A percentile compares a stretch with the other conserved stretches of the same genome.
phyloP scores from a whole-genome alignment of 2,329 filamentous ascomycete genomes.

The Aureobasidium vineae region DNA sequence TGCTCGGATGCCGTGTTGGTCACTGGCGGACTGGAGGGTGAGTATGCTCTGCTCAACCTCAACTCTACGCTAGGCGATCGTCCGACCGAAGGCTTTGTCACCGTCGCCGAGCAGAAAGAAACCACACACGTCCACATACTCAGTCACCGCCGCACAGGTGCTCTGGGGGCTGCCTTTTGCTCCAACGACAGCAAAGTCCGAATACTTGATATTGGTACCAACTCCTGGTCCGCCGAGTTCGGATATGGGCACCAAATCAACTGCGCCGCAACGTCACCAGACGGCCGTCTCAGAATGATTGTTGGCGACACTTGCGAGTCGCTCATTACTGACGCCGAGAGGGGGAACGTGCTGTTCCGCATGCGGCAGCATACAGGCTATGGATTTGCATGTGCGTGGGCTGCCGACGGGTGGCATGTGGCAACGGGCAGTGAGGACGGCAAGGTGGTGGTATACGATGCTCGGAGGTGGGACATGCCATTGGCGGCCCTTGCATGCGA shows the following conservation, averaged over 20 bases:
- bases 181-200: conserved; percentile 59
- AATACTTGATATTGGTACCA: conserved; percentile 55
- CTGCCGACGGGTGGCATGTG: conserved; percentile 70
- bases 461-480: conserved; percentile 63
- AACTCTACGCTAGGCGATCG: conserved; percentile 39
- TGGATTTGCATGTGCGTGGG: conserved; percentile 77
- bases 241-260: conserved; percentile 65
- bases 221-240: conserved; percentile 57
- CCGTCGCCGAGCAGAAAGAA: conserved; percentile 53
- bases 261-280: conserved; percentile 69
- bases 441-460: conserved; percentile 72
- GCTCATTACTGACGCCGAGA: conserved; percentile 67
- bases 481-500: conserved; percentile 56
- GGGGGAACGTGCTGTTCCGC: conserved; percentile 56
- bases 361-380: conserved; percentile 65
- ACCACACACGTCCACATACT: conserved; percentile 60
- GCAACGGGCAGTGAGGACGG: conserved; percentile 77
- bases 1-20: conserved; percentile 49
- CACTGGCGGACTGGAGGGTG: conserved; percentile 57
- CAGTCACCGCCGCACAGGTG: conserved; percentile 46
- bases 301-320: conserved; percentile 68
- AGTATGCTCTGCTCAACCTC: conserved; percentile 54
- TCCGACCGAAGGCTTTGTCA: conserved; percentile 49
- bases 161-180: conserved; percentile 54
- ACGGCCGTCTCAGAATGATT: conserved; percentile 67